Conservation (phyloP, 1,284 basidiomycete species). For the Thecaphora thlaspeos region DNA sequence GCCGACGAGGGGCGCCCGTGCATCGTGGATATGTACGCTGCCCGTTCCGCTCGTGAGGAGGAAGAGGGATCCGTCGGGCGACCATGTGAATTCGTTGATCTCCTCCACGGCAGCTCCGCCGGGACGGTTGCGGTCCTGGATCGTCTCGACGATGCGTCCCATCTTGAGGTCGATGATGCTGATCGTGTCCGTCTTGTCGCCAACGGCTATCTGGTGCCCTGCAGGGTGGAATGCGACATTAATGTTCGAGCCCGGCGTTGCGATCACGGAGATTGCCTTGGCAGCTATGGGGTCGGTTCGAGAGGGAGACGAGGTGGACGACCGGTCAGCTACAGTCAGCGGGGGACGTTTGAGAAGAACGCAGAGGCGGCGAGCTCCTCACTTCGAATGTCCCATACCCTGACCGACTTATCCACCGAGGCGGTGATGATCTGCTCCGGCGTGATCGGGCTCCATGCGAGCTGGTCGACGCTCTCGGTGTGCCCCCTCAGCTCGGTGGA, state of each 20-base stretch:
- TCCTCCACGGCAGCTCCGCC: constrained; percentile 20
- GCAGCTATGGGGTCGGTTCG: background rate
- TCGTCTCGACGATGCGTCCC: constrained; percentile 22
- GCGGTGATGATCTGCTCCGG: constrained; percentile 47
- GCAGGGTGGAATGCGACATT: constrained; percentile 47
- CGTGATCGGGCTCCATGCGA: constrained; percentile 41
- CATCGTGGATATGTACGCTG: constrained; percentile 15
- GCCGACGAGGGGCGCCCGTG: constrained; percentile 1
- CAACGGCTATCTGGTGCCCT: constrained; percentile 43
- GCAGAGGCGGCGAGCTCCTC: background rate
- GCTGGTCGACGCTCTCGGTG: constrained; percentile 47
- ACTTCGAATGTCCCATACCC: constrained; percentile 48
- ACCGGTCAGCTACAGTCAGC: no score
- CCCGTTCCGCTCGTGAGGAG: constrained; percentile 46
- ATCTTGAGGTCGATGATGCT: constrained; percentile 34
- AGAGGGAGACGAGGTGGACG: background rate
- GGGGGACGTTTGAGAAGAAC: no score
- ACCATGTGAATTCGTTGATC: constrained; percentile 51
- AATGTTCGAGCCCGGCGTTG: constrained; percentile 43
- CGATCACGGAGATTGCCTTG: constrained; percentile 1
- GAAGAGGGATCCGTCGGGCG: constrained; percentile 40
- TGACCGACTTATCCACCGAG: constrained; percentile 41
- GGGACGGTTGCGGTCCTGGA: constrained; percentile 13
- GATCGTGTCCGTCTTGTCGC: constrained; percentile 49
- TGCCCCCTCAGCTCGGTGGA: constrained; percentile 49